phyloP scores from a whole-genome alignment of 2,329 filamentous ascomycete genomes.

The Elsinoe batatas region DNA sequence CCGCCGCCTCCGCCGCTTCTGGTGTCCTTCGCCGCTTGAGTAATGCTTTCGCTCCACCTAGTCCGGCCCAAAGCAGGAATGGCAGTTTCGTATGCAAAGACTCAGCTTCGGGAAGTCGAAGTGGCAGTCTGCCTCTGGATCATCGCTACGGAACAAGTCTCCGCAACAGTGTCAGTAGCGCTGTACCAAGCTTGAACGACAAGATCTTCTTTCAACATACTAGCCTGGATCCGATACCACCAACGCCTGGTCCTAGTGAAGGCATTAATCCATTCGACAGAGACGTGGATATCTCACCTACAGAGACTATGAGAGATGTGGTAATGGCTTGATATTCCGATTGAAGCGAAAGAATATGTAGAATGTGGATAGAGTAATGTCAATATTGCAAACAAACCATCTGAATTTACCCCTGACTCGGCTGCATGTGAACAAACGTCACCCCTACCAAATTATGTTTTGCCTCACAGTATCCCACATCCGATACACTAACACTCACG shows the following conservation, averaged over 20 bases:
- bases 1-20: neutral
- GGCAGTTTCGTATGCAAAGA: neutral
- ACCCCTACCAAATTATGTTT: neutral
- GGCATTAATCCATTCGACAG: constrained; percentile 31
- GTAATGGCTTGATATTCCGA: neutral
- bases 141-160: constrained; percentile 28
- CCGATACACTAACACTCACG: too few relatives aligned
- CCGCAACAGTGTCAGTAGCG: constrained; percentile 27
- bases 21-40: constrained; percentile 1
- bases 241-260: constrained; percentile 29
- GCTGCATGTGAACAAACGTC: constrained; percentile 2
- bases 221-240: constrained; percentile 31
- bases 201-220: constrained; percentile 22
- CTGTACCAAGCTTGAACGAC: constrained; percentile 29
- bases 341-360: neutral
- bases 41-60: neutral
- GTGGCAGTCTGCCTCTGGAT: constrained; percentile 17
- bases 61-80: neutral
- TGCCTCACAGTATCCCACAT: too few relatives aligned
- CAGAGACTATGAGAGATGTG: constrained; percentile 17
- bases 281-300: constrained; percentile 19
- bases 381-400: constrained; percentile 9
- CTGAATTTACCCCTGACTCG: neutral
- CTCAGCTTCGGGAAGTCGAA: neutral
- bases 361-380: neutral